phyloP scores from a whole-genome alignment of 495 filamentous ascomycete species.

The Penicillium macrosclerotiorum region DNA sequence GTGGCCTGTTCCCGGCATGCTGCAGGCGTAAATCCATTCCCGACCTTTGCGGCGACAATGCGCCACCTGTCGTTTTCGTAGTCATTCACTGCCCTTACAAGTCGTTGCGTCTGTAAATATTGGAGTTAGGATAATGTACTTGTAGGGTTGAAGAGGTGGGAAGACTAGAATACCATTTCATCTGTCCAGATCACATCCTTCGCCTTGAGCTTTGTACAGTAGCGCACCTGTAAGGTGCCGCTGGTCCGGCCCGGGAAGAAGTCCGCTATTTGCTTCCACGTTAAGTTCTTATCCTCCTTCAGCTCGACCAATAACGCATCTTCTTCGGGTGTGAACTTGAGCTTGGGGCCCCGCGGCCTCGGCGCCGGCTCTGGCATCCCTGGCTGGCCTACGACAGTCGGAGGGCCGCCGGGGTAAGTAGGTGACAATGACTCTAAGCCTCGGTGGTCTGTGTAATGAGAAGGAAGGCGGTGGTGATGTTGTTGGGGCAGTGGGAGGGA shows the following conservation, averaged over 20 bases:
- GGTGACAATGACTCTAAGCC: constrained; percentile 27
- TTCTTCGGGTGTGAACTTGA: constrained; percentile 89
- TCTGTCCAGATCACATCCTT: constrained; percentile 92
- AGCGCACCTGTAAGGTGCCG: constrained; percentile 86
- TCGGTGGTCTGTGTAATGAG: constrained; percentile 38
- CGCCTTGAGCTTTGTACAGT: constrained; percentile 90
- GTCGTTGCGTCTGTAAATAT: constrained; percentile 63
- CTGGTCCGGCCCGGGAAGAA: constrained; percentile 88
- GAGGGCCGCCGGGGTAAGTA: constrained; percentile 33
- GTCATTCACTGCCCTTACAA: constrained; percentile 75
- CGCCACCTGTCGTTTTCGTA: constrained; percentile 92
- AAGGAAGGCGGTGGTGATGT: constrained; percentile 72
- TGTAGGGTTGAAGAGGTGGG: too few relatives aligned
- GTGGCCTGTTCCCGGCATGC: constrained; percentile 80
- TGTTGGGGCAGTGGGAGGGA: constrained; percentile 40
- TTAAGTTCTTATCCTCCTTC: constrained; percentile 88
- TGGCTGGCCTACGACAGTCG: constrained; percentile 73
- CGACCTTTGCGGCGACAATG: constrained; percentile 82
- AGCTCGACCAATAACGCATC: constrained; percentile 80
- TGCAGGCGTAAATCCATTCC: constrained; percentile 76
- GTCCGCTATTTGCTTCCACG: constrained; percentile 94
- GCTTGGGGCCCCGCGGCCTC: constrained; percentile 74
- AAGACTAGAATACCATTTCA: constrained; percentile 60
- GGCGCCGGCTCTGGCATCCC: constrained; percentile 81
- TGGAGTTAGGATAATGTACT: not conserved